Evolutionary conservation across 2,329 filamentous ascomycete species (phyloP), one percentile per base, ranked within the genome.

Genomic region (Botrytis cinerea): DNA sequence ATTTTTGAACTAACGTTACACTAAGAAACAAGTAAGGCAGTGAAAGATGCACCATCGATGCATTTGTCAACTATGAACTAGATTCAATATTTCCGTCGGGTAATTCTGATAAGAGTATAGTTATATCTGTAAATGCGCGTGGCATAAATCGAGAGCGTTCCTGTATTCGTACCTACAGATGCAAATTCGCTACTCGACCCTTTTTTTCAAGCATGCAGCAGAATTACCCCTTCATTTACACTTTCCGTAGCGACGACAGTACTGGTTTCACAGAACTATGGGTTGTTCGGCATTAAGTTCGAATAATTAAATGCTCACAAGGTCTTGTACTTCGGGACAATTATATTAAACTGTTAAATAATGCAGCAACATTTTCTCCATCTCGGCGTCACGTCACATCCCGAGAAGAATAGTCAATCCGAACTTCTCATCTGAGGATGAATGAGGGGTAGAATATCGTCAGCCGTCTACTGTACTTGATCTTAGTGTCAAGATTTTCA

Each of bases 1-100:
- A 71, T 46, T 45, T 7, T 45, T 28, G 35, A 66, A 59, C 70
- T 46, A 59, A 67, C 40, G 70, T 68, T 67, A 48, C 70, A 72
- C 70, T 46, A 68, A 46, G 62, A 46, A 57, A 40, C 25, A 38
- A 25, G 48, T 48, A 60, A 67, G 70, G 61, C 70, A 71, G 60
- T 32, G 32, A 70, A 40, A 71, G 45, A 54, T 54, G 35, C 60
- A 71, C 70, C 60, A 16, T 57, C 43, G 51, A 57, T 28, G 38
- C 28, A 43, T 60, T 43, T 48, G 35, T 54, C 51, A 59, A 18
- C 48, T 54, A 54, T n/a, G 25, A n/a, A 54, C 48, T 54, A 38
- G 45, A 54, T 14, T 68, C 22, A 54, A 28, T 40, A 54, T 54
- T 40, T 57, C 46, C 70, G 60, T 43, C n/a, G 60, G 70, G 35